Evolutionary conservation across 768 basidiomycete genomes (phyloP), one percentile per base, ranked within the genome.

Genomic region (Russula sp.): DNA sequence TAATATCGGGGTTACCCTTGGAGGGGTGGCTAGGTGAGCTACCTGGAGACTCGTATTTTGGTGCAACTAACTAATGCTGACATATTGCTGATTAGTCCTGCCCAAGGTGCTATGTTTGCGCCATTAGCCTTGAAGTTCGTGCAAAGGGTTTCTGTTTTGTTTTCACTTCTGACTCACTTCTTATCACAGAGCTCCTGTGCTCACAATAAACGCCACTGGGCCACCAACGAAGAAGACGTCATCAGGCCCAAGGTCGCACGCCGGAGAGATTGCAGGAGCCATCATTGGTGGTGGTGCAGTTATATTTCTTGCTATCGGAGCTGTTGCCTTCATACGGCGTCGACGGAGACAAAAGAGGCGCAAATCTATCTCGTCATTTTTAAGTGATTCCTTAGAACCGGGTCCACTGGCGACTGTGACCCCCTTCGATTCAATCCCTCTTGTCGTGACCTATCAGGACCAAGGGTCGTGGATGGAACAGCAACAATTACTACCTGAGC

Each of bases 31-130:
- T 11, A 65, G 61, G 64, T 65, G 47, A 32, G 61, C 22, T 48
- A 41, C 14, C 16, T 34, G 34, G 10, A 14, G 25, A 16, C n/a
- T 32, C 10, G 14, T 8, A 29, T 38, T 1, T 11, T 6, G 29
- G 22, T 43, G 7, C n/a, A 3, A 29, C 25, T 20, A 20, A 41
- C 32, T 53, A 18, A 58, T 32, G 29, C 16, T 32, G 29, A 16
- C 5, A 16, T 20, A 9, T 11, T 22, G 4, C 16, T 32, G 34
- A 29, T 20, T 20, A 69, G 69, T 41, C 67, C 67, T 20, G 66
- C 64, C 0, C 65, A 65, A 16, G 67, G 69, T 20, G 69, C 62
- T 2, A 58, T 69, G 55, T 69, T 61, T 59, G 69, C 67, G 2
- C 67, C 64, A n/a, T 52, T 69, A 9, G 65, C 67, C 14, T 46